Evolutionary conservation across 1,284 basidiomycete genomes (phyloP), one percentile per base, ranked within the genome.

Genomic region (Ustilago trichophora): DNA sequence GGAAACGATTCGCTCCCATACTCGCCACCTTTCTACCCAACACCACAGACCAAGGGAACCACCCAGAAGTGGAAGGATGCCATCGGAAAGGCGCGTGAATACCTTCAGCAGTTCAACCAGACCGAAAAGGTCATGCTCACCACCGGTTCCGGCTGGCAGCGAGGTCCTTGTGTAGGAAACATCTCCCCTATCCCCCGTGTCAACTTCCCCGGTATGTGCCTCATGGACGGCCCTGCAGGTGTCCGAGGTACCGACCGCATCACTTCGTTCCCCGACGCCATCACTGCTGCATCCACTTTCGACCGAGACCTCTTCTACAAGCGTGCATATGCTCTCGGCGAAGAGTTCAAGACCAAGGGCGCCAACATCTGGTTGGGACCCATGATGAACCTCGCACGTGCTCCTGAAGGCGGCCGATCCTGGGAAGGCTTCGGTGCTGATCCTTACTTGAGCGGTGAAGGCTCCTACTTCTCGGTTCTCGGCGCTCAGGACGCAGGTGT

Each of bases 281-380:
- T 91, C 82, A 91, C 90, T 74, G 86, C 85, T 9, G 90, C 88
- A 6, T 84, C 89, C 12, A 90, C 90, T 3, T 86, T 84, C 81
- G 89, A 90, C 78, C 86, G 88, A 41, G 85, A 86, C 12, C 83
- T 93, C 31, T 88, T 92, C 38, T 88, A 90, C 57, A 80, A 84
- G 16, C 87, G 92, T 26, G 91, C 90, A 15, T 72, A 86, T 10
- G 88, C 87, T 47, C 88, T 93, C 86, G 92, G 91, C 26, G 77
- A 84, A 38, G 92, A 95, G 82, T 88, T 89, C 82, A 85, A 86
- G 60, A 88, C 86, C 33, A 92, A 93, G 78, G 92, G 92, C 36
- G 88, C 89, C 53, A 86, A 94, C 75, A 85, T 90, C 53, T 86
- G 85, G 8, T 83, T 90, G 8, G 88, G 88, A 8, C 78, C 78